Conservation (phyloP, 306 rosid species). For the Quercus cerris region DNA sequence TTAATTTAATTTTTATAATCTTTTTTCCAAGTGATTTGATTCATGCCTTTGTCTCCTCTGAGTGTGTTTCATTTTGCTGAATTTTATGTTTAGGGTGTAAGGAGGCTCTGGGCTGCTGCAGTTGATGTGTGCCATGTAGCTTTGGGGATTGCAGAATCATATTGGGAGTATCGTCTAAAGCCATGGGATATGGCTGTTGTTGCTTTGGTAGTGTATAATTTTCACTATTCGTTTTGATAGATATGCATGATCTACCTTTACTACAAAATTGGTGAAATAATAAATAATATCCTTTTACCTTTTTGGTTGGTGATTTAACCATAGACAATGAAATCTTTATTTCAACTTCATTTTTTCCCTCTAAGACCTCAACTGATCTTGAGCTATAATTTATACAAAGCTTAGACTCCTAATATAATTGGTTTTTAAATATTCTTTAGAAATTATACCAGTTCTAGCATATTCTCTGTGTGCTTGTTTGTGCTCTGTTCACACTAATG, state of each 20-base stretch:
- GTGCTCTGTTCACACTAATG: background rate
- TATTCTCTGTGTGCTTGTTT: background rate
- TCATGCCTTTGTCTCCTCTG: background rate
- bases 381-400: background rate
- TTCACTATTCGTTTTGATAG: background rate
- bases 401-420: background rate
- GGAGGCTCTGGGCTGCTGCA: conserved; percentile 96
- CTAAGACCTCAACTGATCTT: background rate
- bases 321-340: background rate
- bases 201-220: conserved; percentile 62
- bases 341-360: background rate
- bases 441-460: background rate
- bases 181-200: conserved; percentile 99
- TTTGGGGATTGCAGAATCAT: conserved; percentile 85
- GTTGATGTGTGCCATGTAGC: conserved; percentile 98
- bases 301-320: background rate
- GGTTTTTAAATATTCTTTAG: background rate
- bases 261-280: background rate
- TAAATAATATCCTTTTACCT: background rate
- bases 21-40: background rate
- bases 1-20: background rate
- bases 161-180: conserved; percentile 97
- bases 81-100: conserved; percentile 68
- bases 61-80: background rate
- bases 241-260: background rate